These are phyloP conservation scores for Stylosanthes scabra DNA, from an alignment of 331 rosid genomes.

Conservation along the genomic window DNA sequence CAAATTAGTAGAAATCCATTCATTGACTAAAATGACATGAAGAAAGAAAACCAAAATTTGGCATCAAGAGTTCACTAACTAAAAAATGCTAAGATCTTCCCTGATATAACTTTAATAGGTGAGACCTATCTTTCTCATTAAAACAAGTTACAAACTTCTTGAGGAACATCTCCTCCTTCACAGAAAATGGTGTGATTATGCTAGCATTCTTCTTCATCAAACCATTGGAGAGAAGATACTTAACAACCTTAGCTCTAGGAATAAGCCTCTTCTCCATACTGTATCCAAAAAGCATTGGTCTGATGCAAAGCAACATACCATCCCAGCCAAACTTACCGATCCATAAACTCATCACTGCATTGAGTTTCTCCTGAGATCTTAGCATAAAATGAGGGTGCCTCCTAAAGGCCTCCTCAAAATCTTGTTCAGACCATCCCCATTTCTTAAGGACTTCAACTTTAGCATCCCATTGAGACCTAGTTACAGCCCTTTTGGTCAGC, in stretches of 20 bases:
- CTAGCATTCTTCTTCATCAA: constrained; percentile 37
- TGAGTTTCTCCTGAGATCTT: constrained; percentile 20
- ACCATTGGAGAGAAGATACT: constrained; percentile 38
- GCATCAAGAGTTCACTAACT: not conserved
- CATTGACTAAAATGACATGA: not conserved
- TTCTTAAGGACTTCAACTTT: constrained; percentile 36
- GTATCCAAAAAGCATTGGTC: not conserved
- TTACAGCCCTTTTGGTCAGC: constrained; percentile 1
- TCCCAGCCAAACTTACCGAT: constrained; percentile 26
- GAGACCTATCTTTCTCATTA: constrained; percentile 25
- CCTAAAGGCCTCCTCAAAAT: constrained; percentile 11
- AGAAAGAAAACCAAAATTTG: constrained; percentile 20
- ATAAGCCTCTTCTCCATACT: constrained; percentile 37
- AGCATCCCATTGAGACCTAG: constrained; percentile 31
- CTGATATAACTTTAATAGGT: constrained; percentile 3
- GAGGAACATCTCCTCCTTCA: constrained; percentile 40
- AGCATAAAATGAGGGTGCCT: constrained; percentile 2
- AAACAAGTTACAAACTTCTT: constrained; percentile 42
- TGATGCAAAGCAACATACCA: not conserved
- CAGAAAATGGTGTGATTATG: constrained; percentile 23
- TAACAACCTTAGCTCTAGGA: constrained; percentile 32
- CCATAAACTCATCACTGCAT: constrained; percentile 37
- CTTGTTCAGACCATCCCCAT: constrained; percentile 41
- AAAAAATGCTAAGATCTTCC: not conserved
- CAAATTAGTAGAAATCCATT: not conserved